phyloP scores from a whole-genome alignment of 2,329 filamentous ascomycete genomes.

The Alternaria brassicae region DNA sequence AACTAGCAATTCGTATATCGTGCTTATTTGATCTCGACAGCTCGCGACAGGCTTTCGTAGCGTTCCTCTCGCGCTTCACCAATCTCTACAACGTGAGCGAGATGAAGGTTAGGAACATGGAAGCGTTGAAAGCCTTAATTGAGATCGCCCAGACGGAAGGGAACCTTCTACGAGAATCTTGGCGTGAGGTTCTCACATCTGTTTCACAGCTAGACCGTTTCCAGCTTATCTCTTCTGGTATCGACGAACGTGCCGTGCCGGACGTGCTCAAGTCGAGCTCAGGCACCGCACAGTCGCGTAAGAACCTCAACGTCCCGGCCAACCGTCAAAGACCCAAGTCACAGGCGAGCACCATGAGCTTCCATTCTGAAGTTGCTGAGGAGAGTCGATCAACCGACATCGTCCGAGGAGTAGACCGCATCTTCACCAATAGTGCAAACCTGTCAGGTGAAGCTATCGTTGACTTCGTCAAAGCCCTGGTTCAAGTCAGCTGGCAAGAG shows the following conservation, averaged over 20 bases:
- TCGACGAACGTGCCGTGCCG: constrained; percentile 89
- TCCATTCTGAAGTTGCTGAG: constrained; percentile 82
- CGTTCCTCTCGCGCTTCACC: constrained; percentile 88
- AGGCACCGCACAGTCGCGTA: constrained; percentile 65
- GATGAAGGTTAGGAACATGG: constrained; percentile 94
- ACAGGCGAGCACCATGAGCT: constrained; percentile 55
- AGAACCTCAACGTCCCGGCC: constrained; percentile 68
- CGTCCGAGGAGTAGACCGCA: constrained; percentile 89
- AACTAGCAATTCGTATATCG: constrained; percentile 88
- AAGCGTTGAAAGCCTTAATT: constrained; percentile 88
- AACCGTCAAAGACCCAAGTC: constrained; percentile 58
- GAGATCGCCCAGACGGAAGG: constrained; percentile 94
- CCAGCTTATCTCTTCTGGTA: constrained; percentile 91
- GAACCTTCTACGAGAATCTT: constrained; percentile 85
- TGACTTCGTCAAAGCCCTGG: constrained; percentile 89
- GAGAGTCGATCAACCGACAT: constrained; percentile 94
- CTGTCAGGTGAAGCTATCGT: constrained; percentile 94
- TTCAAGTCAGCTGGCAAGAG: constrained; percentile 98
- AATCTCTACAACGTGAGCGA: constrained; percentile 95
- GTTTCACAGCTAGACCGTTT: constrained; percentile 95
- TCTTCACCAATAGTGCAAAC: constrained; percentile 95
- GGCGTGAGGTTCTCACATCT: constrained; percentile 94
- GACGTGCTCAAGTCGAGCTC: constrained; percentile 83
- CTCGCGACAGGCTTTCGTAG: constrained; percentile 93
- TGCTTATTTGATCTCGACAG: constrained; percentile 93